Evolutionary conservation across 1,139 yeast genomes (phyloP).

Genomic region (Taphrina sp.): DNA sequence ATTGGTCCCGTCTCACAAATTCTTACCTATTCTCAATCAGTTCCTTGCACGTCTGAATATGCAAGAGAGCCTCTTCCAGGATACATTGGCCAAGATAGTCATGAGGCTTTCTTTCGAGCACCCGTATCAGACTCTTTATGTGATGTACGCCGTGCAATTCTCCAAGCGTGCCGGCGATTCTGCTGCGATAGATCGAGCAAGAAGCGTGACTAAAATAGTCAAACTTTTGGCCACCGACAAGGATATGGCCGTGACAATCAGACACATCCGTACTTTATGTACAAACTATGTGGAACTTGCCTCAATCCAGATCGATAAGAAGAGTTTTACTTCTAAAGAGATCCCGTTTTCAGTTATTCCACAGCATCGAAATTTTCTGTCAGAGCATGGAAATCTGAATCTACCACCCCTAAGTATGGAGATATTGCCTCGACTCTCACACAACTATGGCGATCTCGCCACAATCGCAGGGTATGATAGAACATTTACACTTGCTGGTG

Average conservation of each 20-base stretch:
- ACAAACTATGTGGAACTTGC: slow-evolving; percentile 15
- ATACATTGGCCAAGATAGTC: slow-evolving; percentile 53
- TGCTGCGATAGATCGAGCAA: slow-evolving; percentile 19
- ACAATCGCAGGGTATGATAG: slow-evolving; percentile 51
- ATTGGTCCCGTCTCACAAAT: slow-evolving; percentile 58
- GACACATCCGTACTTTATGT: background rate
- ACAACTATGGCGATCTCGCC: slow-evolving; percentile 54
- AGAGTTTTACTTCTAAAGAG: slow-evolving; percentile 7
- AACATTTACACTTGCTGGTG: slow-evolving; percentile 63
- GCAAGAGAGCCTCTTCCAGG: slow-evolving; percentile 57
- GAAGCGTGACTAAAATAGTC: slow-evolving; percentile 1
- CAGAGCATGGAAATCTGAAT: slow-evolving; percentile 46
- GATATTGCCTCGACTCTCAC: slow-evolving; percentile 49
- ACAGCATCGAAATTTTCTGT: slow-evolving; percentile 14
- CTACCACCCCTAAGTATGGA: slow-evolving; percentile 71
- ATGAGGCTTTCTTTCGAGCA: slow-evolving; percentile 56
- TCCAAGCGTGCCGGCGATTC: slow-evolving; percentile 11
- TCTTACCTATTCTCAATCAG: slow-evolving; percentile 81
- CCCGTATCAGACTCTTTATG: slow-evolving; percentile 76
- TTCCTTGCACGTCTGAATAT: slow-evolving; percentile 66
- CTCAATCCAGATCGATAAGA: background rate
- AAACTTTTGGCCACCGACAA: background rate
- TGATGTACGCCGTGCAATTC: slow-evolving; percentile 50
- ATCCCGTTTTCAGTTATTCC: slow-evolving; percentile 9
- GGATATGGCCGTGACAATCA: background rate